phyloP scores from a whole-genome alignment of 2,329 filamentous ascomycete genomes.

The Anisogramma anomala region DNA sequence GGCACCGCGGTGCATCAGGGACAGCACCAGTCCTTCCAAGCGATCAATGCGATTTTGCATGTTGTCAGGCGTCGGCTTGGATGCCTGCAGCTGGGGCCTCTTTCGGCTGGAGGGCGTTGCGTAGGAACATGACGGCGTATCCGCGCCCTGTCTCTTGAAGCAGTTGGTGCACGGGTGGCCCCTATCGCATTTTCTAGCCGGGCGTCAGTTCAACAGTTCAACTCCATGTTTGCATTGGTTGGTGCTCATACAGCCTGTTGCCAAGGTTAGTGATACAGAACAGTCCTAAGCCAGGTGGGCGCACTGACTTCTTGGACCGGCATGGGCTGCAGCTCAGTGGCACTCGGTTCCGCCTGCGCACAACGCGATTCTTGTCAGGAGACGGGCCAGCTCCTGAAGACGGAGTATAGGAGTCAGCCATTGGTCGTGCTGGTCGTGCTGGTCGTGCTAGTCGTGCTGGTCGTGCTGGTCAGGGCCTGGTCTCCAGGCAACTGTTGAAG shows the following conservation, averaged over 20 bases:
- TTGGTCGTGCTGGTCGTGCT: conserved; percentile 25
- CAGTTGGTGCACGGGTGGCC: conserved; percentile 89
- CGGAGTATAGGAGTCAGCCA: conserved; percentile 68
- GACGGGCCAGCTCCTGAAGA: conserved; percentile 61
- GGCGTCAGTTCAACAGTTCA: background rate
- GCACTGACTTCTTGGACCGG: conserved; percentile 71
- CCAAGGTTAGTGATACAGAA: conserved; percentile 23
- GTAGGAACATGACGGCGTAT: conserved; percentile 74
- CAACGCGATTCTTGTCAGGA: conserved; percentile 74
- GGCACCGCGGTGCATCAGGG: conserved; percentile 79
- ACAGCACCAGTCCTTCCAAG: conserved; percentile 81
- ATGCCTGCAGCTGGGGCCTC: conserved; percentile 53
- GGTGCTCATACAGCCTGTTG: conserved; percentile 21
- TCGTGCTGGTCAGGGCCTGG: background rate
- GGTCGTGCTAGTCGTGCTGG: background rate
- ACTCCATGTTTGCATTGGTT: background rate
- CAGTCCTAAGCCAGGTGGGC: conserved; percentile 8
- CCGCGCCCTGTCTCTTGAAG: conserved; percentile 75
- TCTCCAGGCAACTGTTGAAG: background rate
- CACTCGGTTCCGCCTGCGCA: conserved; percentile 83
- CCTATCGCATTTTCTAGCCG: conserved; percentile 84
- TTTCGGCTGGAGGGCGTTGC: conserved; percentile 59
- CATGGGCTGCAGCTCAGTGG: conserved; percentile 88
- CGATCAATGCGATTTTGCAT: conserved; percentile 98
- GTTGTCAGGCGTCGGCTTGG: conserved; percentile 62